phyloP scores from a whole-genome alignment of 2,329 filamentous ascomycete genomes.

The Metarhizium humberi region DNA sequence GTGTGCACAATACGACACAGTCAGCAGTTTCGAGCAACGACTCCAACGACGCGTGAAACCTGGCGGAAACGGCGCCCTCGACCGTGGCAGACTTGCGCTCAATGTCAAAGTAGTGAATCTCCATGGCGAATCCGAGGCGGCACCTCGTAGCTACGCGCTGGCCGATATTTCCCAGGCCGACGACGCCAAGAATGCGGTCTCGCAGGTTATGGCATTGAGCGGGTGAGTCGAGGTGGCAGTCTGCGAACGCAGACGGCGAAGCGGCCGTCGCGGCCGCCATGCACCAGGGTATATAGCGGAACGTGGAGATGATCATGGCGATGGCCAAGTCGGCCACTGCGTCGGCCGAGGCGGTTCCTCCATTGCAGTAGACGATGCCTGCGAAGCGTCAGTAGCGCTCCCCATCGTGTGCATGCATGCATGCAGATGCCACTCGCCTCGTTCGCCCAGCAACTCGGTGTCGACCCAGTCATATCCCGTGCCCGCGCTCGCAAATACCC shows the following conservation, averaged over 20 bases:
- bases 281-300: slow-evolving; percentile 59
- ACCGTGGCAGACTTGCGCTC: slow-evolving; percentile 34
- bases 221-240: slow-evolving; percentile 52
- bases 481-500: slow-evolving; percentile 55
- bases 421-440: slow-evolving; percentile 30
- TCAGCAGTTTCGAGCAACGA: slow-evolving; percentile 44
- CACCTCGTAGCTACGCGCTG: slow-evolving; percentile 48
- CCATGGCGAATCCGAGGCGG: slow-evolving; percentile 53
- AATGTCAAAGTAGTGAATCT: slow-evolving; percentile 54
- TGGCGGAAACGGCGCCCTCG: slow-evolving; percentile 32
- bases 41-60: slow-evolving; percentile 40
- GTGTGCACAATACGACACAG: slow-evolving; percentile 54
- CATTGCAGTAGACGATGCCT: slow-evolving; percentile 65
- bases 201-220: slow-evolving; percentile 54
- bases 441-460: slow-evolving; percentile 48
- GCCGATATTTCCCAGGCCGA: slow-evolving; percentile 61
- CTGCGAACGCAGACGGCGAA: slow-evolving; percentile 33
- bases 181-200: slow-evolving; percentile 51
- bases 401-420: not conserved
- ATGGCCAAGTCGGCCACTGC: slow-evolving; percentile 65
- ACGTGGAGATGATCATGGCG: slow-evolving; percentile 59
- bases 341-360: slow-evolving; percentile 60
- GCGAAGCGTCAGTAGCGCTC: not conserved
- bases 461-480: slow-evolving; percentile 61
- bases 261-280: slow-evolving; percentile 41